Evolutionary conservation across 179 eudicot species (phyloP), one percentile per base, ranked within the genome.

Genomic region (Camellia oleifera): DNA sequence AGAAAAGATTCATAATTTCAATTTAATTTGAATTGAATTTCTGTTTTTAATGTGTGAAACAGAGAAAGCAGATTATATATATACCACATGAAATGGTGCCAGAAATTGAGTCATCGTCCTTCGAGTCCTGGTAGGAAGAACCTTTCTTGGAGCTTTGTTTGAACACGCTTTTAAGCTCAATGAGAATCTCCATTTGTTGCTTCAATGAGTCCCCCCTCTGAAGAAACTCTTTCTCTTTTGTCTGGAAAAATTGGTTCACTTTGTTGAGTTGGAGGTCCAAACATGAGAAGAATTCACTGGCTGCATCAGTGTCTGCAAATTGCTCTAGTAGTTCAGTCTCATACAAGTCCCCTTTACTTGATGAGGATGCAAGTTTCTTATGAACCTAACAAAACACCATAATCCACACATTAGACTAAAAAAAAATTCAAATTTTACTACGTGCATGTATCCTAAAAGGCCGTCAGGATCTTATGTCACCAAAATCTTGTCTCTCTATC

Each of bases 261-360:
- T 96, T 96, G 88, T 96, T 92, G 79, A 94, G 94, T 65, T 96
- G 97, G 20, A 61, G 88, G 80, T 96, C 99, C 80, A 94, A 81
- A 64, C 86, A 81, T 0, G 94, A 72, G 71, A 96, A 94, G 42
- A 96, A 94, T 79, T 92, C 94, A 17, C 60, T 75, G 5, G 96
- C 92, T 26, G 88, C 92, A 70, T 92, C 93, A 40, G 81, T 87
- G 74, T 90, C 96, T 26, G 83, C 85, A 52, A 94, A 88, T 72
- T 92, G 93, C 85, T 96, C 98, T 17, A 90, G 82, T 78, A 96
- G 46, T 75, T 94, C 96, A 0, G 99, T 94, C 87, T 92, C 89
- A 15, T 96, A 96, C 72, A 88, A 15, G 57, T 89, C 97, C 2
- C 81, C 90, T 60, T 81, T 90, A 69, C 91, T 91, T 5, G 83